Conservation (phyloP, 257 asterid species). For the Jacaranda copaia region DNA sequence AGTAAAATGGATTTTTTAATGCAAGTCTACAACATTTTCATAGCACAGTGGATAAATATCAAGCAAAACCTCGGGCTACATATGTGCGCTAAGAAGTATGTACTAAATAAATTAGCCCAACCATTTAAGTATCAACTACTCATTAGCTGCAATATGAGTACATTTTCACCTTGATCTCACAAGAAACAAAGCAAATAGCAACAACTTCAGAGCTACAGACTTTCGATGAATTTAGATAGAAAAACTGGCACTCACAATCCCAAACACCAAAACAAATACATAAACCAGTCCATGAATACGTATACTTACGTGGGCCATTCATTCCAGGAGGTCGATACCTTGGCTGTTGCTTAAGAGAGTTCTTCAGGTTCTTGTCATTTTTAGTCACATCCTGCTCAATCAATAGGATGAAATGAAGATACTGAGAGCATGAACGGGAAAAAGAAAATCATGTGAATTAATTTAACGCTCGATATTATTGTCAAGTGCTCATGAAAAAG, state of each 20-base stretch:
- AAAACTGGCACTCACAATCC: neutral
- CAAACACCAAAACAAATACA: neutral
- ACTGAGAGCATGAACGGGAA: neutral
- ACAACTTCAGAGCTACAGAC: neutral
- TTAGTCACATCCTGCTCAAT: slow-evolving; percentile 50
- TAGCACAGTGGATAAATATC: neutral
- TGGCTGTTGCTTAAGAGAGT: slow-evolving; percentile 65
- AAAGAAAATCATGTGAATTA: neutral
- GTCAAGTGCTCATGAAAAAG: slow-evolving; percentile 2
- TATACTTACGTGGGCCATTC: slow-evolving; percentile 61
- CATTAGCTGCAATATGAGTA: neutral
- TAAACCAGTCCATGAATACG: neutral
- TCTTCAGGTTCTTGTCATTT: slow-evolving; percentile 55
- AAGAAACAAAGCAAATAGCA: neutral
- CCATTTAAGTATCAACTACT: too few relatives aligned
- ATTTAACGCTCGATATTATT: neutral
- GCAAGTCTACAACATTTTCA: neutral
- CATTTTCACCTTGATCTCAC: neutral
- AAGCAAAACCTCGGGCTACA: neutral
- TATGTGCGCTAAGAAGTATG: too few relatives aligned
- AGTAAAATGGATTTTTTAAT: neutral
- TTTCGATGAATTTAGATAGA: neutral
- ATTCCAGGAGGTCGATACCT: slow-evolving; percentile 75
- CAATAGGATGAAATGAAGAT: neutral
- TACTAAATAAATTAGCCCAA: too few relatives aligned